Evolutionary conservation across 2,329 filamentous ascomycete species (phyloP).

Genomic region (Eurotiales sp.): DNA sequence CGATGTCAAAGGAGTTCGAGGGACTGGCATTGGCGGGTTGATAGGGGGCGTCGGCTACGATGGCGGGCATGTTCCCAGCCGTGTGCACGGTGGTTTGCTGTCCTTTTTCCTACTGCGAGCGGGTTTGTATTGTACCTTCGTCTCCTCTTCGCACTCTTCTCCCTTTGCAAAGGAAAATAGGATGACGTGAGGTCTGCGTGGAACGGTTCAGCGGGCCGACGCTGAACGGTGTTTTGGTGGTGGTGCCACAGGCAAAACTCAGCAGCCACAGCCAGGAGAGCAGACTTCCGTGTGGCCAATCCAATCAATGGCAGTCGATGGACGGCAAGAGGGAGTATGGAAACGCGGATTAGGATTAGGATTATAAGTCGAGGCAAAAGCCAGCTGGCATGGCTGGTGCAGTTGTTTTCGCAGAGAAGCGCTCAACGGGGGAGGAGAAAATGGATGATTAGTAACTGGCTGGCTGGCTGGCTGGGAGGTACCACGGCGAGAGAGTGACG

Average conservation of each 20-base stretch:
- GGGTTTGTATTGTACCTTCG: background rate
- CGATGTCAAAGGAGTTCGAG: constrained; percentile 38
- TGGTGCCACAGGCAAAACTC: background rate
- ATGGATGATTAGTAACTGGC: too few relatives aligned
- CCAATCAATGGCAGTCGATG: background rate
- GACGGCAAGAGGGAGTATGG: too few relatives aligned
- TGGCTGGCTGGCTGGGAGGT: background rate
- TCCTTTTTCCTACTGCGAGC: too few relatives aligned
- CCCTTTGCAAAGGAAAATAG: constrained; percentile 5
- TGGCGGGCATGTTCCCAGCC: constrained; percentile 34
- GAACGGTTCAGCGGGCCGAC: constrained; percentile 13
- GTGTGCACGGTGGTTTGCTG: background rate
- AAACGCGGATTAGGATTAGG: background rate
- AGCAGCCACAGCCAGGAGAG: background rate
- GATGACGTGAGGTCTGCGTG: constrained; percentile 31
- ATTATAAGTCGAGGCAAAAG: background rate
- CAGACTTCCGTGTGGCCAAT: background rate
- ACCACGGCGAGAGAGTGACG: constrained; percentile 7
- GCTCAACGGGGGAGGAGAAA: too few relatives aligned
- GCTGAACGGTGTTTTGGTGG: background rate
- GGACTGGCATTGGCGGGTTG: constrained; percentile 24
- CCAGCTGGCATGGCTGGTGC: background rate
- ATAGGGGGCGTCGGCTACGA: constrained; percentile 34
- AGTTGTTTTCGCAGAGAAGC: too few relatives aligned
- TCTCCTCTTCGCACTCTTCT: background rate